Conservation (phyloP, 176 grass and related monocot species). For the Oropetium thomaeum region DNA sequence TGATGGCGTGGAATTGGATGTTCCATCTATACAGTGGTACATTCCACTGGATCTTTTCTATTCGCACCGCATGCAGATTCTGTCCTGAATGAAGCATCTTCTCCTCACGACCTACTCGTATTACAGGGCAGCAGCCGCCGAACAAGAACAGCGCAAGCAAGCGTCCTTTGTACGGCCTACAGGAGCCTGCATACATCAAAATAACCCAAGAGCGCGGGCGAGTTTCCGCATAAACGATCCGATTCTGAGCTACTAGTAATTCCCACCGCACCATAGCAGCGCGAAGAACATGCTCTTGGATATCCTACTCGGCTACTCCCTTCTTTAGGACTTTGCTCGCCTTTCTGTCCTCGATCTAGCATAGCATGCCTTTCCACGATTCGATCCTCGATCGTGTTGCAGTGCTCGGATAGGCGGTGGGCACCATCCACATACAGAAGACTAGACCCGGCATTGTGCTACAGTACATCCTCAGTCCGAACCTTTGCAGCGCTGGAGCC, state of each 20-base stretch:
- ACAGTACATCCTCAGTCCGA: constrained; percentile 20
- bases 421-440: neutral
- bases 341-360: neutral
- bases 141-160: too few species aligned
- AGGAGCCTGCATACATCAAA: too few species aligned
- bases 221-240: neutral
- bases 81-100: constrained; percentile 12
- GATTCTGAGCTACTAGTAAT: neutral
- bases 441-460: constrained; percentile 14
- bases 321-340: neutral
- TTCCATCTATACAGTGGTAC: constrained; percentile 31
- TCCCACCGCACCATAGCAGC: neutral
- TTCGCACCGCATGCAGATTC: neutral
- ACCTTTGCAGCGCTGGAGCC: constrained; percentile 9
- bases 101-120: too few species aligned
- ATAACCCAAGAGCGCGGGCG: neutral
- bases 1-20: constrained; percentile 5
- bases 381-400: constrained; percentile 1
- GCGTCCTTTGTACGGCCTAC: too few species aligned
- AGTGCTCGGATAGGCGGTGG: neutral
- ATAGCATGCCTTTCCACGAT: constrained; percentile 16
- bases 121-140: too few species aligned
- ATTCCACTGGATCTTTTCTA: constrained; percentile 45
- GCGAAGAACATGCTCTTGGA: constrained; percentile 29
- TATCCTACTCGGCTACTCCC: constrained; percentile 17